Conservation (phyloP, 1,284 basidiomycete genomes). For the Ustanciosporium gigantosporum region DNA sequence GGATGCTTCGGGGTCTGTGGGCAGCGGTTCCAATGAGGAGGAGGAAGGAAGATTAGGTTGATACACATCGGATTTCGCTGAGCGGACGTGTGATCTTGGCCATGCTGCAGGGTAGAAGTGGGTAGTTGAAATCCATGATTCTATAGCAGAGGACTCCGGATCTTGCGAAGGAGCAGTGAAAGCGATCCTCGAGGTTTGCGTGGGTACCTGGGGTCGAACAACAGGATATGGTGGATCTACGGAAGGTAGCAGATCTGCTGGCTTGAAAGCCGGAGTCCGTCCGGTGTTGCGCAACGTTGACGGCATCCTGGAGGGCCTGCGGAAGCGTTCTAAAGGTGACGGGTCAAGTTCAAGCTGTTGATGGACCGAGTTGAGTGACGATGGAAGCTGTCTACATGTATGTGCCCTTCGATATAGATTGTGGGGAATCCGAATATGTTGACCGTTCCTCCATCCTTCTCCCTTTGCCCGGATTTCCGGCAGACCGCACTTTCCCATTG, state of each 20-base stretch:
- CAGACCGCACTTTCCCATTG: too few species aligned
- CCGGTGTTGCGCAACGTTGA: background rate
- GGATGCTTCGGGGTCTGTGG: constrained; percentile 15
- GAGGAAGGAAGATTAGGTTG: constrained; percentile 17
- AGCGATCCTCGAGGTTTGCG: constrained; percentile 12
- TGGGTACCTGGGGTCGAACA: constrained; percentile 6
- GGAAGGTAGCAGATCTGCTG: constrained; percentile 25
- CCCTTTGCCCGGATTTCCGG: too few species aligned
- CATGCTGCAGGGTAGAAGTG: constrained; percentile 76
- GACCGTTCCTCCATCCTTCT: too few species aligned
- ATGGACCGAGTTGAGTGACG: too few species aligned
- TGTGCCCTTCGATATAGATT: too few species aligned
- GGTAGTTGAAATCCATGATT: constrained; percentile 65
- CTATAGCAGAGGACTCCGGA: constrained; percentile 30
- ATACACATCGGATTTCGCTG: constrained; percentile 30
- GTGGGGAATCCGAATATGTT: too few species aligned
- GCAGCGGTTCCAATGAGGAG: constrained; percentile 11
- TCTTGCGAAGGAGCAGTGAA: constrained; percentile 29
- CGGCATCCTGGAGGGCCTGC: constrained; percentile 15
- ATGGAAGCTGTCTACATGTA: too few species aligned
- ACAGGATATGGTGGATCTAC: constrained; percentile 9
- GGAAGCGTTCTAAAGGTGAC: too few species aligned
- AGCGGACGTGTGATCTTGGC: constrained; percentile 64
- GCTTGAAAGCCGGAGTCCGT: constrained; percentile 1
- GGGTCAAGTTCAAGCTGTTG: too few species aligned